Evolutionary conservation across 2,329 filamentous ascomycete species (phyloP).

Genomic region (Nemania diffusa): DNA sequence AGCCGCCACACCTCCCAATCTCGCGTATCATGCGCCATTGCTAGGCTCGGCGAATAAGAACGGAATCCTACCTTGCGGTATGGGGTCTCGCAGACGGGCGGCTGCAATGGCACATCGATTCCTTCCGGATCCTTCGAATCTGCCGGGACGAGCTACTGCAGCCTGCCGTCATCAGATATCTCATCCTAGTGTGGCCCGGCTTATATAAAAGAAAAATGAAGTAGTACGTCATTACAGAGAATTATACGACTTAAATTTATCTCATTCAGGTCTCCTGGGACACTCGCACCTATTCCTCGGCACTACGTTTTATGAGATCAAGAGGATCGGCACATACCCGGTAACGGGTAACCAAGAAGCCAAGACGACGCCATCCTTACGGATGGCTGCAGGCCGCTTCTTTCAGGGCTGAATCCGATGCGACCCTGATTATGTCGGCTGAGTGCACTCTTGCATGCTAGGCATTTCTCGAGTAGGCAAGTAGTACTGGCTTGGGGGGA

Average conservation of each 20-base stretch:
- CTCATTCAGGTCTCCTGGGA: neutral
- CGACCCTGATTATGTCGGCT: constrained; percentile 9
- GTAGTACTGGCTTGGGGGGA: neutral
- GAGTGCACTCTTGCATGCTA: neutral
- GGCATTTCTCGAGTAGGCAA: too few species aligned
- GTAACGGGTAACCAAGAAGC: neutral
- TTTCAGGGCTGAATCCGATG: constrained; percentile 7
- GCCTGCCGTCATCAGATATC: neutral
- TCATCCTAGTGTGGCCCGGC: neutral
- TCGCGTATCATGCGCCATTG: constrained; percentile 15
- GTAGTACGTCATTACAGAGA: too few species aligned
- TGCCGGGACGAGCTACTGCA: neutral
- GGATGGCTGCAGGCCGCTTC: neutral
- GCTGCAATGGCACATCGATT: constrained; percentile 12
- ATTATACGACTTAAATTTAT: neutral
- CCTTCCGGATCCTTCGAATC: neutral
- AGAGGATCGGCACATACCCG: neutral
- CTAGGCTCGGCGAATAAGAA: constrained; percentile 26
- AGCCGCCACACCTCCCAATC: constrained; percentile 25
- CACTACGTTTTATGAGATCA: neutral
- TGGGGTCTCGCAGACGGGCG: neutral
- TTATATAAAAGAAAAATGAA: neutral
- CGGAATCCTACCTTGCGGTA: neutral
- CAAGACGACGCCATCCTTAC: neutral
- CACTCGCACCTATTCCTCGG: neutral